These are phyloP conservation scores for Schrenkiella parvula DNA, from an alignment of 345 rosid genomes.

Conservation along the genomic window DNA sequence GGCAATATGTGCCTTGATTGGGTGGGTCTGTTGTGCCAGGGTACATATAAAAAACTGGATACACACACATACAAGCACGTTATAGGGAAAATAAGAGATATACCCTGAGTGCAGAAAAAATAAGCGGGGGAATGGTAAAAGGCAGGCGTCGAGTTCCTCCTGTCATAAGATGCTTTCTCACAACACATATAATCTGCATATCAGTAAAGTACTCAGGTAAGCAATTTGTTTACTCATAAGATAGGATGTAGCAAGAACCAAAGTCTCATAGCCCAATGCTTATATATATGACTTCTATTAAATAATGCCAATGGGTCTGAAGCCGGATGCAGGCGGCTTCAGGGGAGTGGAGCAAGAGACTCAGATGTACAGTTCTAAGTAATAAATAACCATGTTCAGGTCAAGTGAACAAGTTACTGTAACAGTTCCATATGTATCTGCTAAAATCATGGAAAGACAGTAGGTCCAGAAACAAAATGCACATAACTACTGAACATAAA, in stretches of 20 bases:
- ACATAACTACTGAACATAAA: conserved; percentile 3
- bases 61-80: neutral
- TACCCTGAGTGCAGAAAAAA: conserved; percentile 78
- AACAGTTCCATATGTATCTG: neutral
- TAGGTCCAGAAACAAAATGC: neutral
- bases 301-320: neutral
- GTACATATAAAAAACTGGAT: neutral
- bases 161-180: conserved; percentile 67
- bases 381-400: neutral
- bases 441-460: neutral
- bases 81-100: conserved; percentile 13
- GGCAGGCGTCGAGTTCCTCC: conserved; percentile 77
- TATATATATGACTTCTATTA: neutral
- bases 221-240: neutral
- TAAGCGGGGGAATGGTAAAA: conserved; percentile 70
- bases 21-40: neutral
- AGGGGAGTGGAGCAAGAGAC: neutral
- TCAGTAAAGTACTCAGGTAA: neutral
- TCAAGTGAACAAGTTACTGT: neutral
- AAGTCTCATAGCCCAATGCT: neutral
- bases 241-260: neutral
- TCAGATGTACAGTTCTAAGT: neutral
- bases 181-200: conserved; percentile 65
- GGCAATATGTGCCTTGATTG: neutral
- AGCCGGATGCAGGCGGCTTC: neutral